Conservation (phyloP, 345 rosid genomes). For the Brassica napus region DNA sequence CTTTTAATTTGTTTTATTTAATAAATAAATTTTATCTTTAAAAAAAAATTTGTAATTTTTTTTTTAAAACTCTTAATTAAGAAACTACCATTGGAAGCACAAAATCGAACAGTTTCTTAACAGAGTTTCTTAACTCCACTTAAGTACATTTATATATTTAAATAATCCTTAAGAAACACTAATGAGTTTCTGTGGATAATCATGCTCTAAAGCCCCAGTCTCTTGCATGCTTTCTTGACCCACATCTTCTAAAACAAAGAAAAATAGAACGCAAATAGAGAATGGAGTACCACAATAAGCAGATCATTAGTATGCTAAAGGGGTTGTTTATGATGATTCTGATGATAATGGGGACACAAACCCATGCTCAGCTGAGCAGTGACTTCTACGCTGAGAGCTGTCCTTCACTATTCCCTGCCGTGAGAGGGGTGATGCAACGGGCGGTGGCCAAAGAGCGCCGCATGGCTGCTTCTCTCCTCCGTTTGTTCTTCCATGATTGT, state of each 20-base stretch:
- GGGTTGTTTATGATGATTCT: neutral
- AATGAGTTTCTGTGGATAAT: too few species aligned
- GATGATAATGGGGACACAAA: neutral
- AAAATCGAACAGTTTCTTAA: too few species aligned
- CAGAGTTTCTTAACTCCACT: too few species aligned
- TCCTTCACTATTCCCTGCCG: constrained; percentile 50
- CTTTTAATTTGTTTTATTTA: too few species aligned
- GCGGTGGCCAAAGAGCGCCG: constrained; percentile 60
- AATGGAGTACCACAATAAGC: constrained; percentile 13
- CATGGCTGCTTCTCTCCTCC: constrained; percentile 78
- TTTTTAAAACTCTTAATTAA: too few species aligned
- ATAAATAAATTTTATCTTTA: too few species aligned
- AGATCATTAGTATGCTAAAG: neutral
- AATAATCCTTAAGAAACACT: too few species aligned
- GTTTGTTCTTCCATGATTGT: constrained; percentile 88
- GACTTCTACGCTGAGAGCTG: constrained; percentile 62
- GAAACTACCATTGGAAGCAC: too few species aligned
- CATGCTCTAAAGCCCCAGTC: neutral
- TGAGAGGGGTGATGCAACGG: constrained; percentile 46
- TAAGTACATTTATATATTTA: too few species aligned
- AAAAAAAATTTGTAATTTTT: too few species aligned
- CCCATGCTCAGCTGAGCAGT: constrained; percentile 55
- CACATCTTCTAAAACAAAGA: constrained; percentile 18
- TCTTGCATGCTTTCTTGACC: constrained; percentile 2
- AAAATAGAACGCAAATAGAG: neutral